Conservation (phyloP, 192 early-diverging fungal genomes). For the Podila minutissima region DNA sequence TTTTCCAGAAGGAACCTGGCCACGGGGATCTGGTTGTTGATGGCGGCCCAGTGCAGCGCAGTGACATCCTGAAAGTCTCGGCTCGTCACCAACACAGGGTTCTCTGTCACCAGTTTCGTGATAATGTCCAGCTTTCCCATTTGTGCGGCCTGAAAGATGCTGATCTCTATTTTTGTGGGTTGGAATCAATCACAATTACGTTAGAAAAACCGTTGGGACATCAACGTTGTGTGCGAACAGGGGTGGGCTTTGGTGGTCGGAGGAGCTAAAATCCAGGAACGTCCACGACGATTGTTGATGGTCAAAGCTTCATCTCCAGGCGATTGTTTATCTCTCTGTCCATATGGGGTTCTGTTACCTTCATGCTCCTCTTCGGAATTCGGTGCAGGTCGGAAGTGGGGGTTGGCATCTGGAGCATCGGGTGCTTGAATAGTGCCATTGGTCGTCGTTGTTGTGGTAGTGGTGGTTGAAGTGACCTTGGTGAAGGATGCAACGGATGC, state of each 20-base stretch:
- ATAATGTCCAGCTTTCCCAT: conserved; percentile 70
- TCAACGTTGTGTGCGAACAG: neutral
- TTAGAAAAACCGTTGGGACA: neutral
- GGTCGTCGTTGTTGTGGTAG: conserved; percentile 2
- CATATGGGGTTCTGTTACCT: conserved; percentile 16
- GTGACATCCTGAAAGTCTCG: conserved; percentile 76
- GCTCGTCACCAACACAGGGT: conserved; percentile 58
- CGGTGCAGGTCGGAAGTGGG: conserved; percentile 37
- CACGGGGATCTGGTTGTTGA: conserved; percentile 75
- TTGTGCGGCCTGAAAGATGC: conserved; percentile 78
- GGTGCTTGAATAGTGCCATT: neutral
- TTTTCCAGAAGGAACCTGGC: conserved; percentile 82
- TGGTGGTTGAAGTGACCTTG: neutral
- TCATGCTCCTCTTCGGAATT: conserved; percentile 33
- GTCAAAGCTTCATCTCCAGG: neutral
- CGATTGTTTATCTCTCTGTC: neutral
- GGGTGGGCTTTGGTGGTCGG: neutral
- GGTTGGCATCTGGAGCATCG: conserved; percentile 31
- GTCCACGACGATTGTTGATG: no score
- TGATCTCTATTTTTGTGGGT: conserved; percentile 41
- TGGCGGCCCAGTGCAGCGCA: conserved; percentile 88
- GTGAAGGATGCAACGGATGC: neutral
- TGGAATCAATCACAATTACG: no score
- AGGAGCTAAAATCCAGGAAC: neutral
- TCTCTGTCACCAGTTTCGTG: conserved; percentile 64